These are phyloP conservation scores for Nephelium lappaceum DNA, from an alignment of 345 rosid species.

Conservation along the genomic window DNA sequence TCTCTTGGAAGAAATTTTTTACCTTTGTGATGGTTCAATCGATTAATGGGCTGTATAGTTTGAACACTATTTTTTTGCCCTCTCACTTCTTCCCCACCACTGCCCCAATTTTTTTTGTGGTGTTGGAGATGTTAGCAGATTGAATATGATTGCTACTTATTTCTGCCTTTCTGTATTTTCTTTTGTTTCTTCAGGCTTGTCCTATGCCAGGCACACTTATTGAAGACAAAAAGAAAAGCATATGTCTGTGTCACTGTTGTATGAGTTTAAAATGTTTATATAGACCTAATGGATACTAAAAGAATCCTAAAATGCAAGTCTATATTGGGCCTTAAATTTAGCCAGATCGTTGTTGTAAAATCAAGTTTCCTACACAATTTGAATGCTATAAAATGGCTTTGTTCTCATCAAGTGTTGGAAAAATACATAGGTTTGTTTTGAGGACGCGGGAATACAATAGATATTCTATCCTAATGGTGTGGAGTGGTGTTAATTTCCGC, in stretches of 20 bases:
- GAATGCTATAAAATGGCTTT: not conserved
- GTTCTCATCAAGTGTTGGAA: not conserved
- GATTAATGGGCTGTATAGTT: not conserved
- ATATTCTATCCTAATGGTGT: not conserved
- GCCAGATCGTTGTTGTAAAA: not conserved
- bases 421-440: not conserved
- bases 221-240: not conserved
- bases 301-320: not conserved
- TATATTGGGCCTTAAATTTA: not conserved
- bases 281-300: not conserved
- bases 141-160: not conserved
- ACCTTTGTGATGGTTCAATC: not conserved
- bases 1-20: not conserved
- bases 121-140: not conserved
- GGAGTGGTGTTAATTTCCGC: not conserved
- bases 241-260: not conserved
- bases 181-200: not conserved
- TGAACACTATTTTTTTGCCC: not conserved
- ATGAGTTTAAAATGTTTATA: not conserved
- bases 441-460: not conserved
- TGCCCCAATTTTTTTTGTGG: not conserved
- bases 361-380: not conserved
- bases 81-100: not conserved
- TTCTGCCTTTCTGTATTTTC: not conserved
- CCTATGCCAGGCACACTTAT: not conserved